Conservation (phyloP, 1,139 yeast genomes). For the Debaryomyces udenii region DNA sequence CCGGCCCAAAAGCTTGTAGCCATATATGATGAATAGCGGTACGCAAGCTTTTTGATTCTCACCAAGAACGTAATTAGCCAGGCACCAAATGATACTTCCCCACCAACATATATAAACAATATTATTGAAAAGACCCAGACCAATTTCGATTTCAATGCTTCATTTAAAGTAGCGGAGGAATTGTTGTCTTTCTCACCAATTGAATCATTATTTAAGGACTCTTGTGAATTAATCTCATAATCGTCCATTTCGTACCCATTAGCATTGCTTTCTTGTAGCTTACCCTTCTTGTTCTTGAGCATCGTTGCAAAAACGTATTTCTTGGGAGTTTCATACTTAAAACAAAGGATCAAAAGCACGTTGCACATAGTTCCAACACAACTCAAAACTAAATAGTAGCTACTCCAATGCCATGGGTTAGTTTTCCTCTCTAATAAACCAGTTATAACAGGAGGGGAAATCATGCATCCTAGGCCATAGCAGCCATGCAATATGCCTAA, state of each 20-base stretch:
- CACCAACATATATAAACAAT: conserved; percentile 65
- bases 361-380: conserved; percentile 27
- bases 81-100: conserved; percentile 68
- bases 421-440: conserved; percentile 35
- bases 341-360: conserved; percentile 29
- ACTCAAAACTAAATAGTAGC: conserved; percentile 45
- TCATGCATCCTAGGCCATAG: conserved; percentile 70
- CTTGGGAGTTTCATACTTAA: conserved; percentile 55
- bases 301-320: conserved; percentile 48
- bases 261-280: conserved; percentile 2
- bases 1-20: conserved; percentile 71
- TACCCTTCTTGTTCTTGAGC: conserved; percentile 17
- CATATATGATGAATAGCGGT: conserved; percentile 55
- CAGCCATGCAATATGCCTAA: conserved; percentile 69
- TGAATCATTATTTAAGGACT: conserved; percentile 8
- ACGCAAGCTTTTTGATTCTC: conserved; percentile 49
- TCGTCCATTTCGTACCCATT: conserved; percentile 17
- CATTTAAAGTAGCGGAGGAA: conserved; percentile 26
- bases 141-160: conserved; percentile 43
- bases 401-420: conserved; percentile 51
- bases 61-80: conserved; percentile 66
- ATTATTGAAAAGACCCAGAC: conserved; percentile 52
- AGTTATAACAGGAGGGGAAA: conserved; percentile 64
- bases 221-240: conserved; percentile 12
- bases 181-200: conserved; percentile 19